Evolutionary conservation across 2,329 filamentous ascomycete species (phyloP).

Genomic region (Elsinoe batatas): DNA sequence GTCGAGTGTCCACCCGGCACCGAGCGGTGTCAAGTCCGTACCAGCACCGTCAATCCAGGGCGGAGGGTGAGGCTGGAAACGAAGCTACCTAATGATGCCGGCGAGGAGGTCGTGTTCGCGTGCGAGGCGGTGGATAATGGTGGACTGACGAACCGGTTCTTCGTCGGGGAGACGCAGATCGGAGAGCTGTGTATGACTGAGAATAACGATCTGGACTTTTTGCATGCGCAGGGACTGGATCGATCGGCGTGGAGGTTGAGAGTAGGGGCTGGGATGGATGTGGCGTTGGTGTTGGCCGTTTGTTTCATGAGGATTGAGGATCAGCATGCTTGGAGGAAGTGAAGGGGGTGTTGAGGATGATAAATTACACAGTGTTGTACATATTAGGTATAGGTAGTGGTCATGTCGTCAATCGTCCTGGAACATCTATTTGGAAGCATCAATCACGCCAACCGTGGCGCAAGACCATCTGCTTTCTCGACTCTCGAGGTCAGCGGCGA

Average conservation of each 20-base stretch:
- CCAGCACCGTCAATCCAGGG: background rate
- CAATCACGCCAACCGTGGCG: conserved; percentile 29
- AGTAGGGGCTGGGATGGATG: background rate
- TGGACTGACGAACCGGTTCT: background rate
- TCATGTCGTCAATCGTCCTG: no score
- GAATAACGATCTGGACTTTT: background rate
- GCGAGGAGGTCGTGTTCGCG: background rate
- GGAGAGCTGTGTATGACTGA: background rate
- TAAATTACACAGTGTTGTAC: background rate
- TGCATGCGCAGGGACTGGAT: background rate
- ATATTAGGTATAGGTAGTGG: no score
- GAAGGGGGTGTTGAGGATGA: background rate
- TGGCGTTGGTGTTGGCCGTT: background rate
- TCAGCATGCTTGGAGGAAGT: background rate
- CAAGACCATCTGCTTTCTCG: conserved; percentile 26
- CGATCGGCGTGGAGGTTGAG: background rate
- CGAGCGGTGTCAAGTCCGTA: background rate
- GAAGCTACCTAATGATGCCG: background rate
- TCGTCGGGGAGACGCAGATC: background rate
- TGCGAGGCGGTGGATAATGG: background rate
- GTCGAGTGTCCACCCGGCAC: background rate
- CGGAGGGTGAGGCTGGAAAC: background rate
- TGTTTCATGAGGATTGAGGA: background rate
- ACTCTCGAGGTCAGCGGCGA: conserved; percentile 31
- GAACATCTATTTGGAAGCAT: conserved; percentile 15